These are phyloP conservation scores for Yarrowia alimentaria DNA, from an alignment of 805 yeast species.

Conservation along the genomic window DNA sequence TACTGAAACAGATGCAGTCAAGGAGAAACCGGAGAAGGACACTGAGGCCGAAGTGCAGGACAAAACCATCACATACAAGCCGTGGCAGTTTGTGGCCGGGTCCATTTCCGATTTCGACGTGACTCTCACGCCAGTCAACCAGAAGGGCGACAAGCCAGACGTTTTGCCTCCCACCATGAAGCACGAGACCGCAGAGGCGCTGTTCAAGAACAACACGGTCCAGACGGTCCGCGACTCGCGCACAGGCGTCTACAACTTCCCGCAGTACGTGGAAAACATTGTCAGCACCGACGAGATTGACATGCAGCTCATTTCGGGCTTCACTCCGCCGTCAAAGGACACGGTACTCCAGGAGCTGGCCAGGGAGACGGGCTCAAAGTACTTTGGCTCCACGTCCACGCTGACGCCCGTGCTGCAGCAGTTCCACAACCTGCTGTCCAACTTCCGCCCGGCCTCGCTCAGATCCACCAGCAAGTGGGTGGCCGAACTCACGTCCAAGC, in stretches of 20 bases:
- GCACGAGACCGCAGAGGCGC: conserved; percentile 65
- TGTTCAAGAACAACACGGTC: conserved; percentile 71
- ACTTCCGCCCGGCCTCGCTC: conserved; percentile 51
- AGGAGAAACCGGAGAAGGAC: not conserved
- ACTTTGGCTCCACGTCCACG: conserved; percentile 81
- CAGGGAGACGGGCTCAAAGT: conserved; percentile 40
- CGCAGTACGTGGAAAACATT: conserved; percentile 56
- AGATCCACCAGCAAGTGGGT: conserved; percentile 30
- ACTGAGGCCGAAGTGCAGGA: not conserved
- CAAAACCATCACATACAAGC: not conserved
- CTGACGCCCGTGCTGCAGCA: conserved; percentile 76
- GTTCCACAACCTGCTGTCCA: conserved; percentile 67
- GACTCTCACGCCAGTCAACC: not conserved
- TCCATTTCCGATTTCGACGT: conserved; percentile 2
- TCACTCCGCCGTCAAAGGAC: conserved; percentile 70
- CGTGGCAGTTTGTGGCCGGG: not conserved
- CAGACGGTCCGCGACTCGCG: conserved; percentile 78
- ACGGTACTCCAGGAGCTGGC: conserved; percentile 51
- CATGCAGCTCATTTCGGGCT: conserved; percentile 54
- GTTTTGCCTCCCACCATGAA: conserved; percentile 53
- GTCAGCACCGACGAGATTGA: conserved; percentile 66
- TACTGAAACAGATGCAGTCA: too few relatives aligned
- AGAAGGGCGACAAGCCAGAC: conserved; percentile 4
- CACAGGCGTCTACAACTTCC: conserved; percentile 68
- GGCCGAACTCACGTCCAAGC: not conserved